These are phyloP conservation scores for Lachancea nothofagi DNA, from an alignment of 805 yeast species.

Conservation along the genomic window DNA sequence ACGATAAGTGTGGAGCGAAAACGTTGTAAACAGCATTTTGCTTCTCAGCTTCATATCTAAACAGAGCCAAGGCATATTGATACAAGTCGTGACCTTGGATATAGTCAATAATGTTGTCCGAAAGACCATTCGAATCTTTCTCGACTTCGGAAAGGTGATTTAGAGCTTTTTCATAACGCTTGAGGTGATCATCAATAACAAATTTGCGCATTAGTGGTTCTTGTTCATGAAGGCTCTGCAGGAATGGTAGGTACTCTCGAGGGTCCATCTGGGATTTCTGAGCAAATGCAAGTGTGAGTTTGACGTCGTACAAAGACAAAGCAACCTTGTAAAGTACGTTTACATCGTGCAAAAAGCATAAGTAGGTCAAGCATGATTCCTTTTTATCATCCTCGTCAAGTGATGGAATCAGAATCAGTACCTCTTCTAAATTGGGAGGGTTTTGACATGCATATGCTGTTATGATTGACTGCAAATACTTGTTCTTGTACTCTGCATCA, in stretches of 20 bases:
- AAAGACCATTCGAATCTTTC: constrained; percentile 30
- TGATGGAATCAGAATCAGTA: constrained; percentile 57
- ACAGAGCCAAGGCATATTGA: constrained; percentile 59
- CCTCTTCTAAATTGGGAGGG: constrained; percentile 79
- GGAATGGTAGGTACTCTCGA: constrained; percentile 88
- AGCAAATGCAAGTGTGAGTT: constrained; percentile 75
- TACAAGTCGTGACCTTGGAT: constrained; percentile 66
- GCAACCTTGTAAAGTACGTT: constrained; percentile 75
- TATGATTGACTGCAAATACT: constrained; percentile 68
- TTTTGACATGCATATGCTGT: constrained; percentile 90
- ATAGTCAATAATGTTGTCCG: constrained; percentile 60
- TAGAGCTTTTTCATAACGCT: constrained; percentile 63
- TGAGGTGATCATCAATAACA: constrained; percentile 72
- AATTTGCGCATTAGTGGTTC: constrained; percentile 62
- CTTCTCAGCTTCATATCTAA: constrained; percentile 50
- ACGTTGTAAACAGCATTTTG: constrained; percentile 48
- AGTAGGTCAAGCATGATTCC: constrained; percentile 68
- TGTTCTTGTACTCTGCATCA: constrained; percentile 44
- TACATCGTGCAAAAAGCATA: constrained; percentile 88
- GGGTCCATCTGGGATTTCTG: constrained; percentile 98
- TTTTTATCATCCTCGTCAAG: constrained; percentile 44
- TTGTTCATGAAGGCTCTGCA: constrained; percentile 71
- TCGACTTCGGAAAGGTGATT: constrained; percentile 51
- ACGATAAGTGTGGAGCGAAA: constrained; percentile 59
- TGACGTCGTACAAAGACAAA: constrained; percentile 75